These are phyloP conservation scores for Cryphonectria nitschkei DNA, from an alignment of 2,329 filamentous ascomycete species.

Conservation along the genomic window DNA sequence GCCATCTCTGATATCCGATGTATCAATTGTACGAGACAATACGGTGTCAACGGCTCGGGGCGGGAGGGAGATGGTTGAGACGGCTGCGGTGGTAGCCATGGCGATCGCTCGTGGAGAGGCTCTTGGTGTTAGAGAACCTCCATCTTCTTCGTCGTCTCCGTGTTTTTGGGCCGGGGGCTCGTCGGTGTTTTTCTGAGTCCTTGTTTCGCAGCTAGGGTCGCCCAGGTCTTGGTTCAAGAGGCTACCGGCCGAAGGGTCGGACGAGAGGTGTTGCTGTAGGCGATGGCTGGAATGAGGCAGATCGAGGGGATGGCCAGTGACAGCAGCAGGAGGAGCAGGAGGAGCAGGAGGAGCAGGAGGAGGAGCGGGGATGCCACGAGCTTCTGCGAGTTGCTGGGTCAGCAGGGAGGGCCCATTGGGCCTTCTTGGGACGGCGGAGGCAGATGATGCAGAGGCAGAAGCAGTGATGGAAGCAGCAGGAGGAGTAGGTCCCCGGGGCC, in stretches of 20 bases:
- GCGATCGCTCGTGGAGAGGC: slow-evolving; percentile 38
- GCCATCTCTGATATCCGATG: slow-evolving; percentile 40
- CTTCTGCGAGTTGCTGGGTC: slow-evolving; percentile 62
- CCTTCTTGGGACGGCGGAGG: slow-evolving; percentile 45
- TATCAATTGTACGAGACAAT: slow-evolving; percentile 32
- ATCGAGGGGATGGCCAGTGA: slow-evolving; percentile 24
- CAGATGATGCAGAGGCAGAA: slow-evolving; percentile 35
- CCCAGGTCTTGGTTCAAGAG: slow-evolving; percentile 26
- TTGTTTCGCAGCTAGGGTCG: slow-evolving; percentile 24
- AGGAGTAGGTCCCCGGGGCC: slow-evolving; percentile 25
- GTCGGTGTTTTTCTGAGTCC: slow-evolving; percentile 32
- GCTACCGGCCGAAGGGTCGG: slow-evolving; percentile 24
- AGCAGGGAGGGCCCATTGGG: slow-evolving; percentile 58
- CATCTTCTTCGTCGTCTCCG: slow-evolving; percentile 40
- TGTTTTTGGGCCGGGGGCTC: slow-evolving; percentile 32
- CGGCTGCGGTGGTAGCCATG: slow-evolving; percentile 26
- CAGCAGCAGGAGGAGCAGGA: slow-evolving; percentile 20
- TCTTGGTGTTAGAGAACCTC: slow-evolving; percentile 44
- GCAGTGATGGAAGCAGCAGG: slow-evolving; percentile 21
- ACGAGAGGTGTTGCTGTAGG: slow-evolving; percentile 24
- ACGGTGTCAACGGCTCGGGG: slow-evolving; percentile 19
- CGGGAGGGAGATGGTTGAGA: slow-evolving; percentile 29
- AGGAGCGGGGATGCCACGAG: slow-evolving; percentile 52
- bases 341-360: slow-evolving; percentile 25
- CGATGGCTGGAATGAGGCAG: slow-evolving; percentile 24